Conservation (phyloP, 2,329 filamentous ascomycete species). For the Aspergillus alliaceus region DNA sequence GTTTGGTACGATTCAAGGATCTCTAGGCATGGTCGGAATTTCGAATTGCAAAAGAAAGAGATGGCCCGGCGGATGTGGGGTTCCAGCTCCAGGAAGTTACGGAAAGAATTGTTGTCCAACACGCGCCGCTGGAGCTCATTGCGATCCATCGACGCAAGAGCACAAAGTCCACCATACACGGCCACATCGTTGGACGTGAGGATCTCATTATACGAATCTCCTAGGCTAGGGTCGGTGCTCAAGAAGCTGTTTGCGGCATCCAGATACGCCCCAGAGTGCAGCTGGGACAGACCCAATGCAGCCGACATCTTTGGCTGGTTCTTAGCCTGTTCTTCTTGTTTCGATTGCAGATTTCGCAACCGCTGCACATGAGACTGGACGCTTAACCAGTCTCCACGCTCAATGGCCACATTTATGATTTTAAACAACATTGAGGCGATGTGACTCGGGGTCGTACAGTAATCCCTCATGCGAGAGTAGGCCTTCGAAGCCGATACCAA, state of each 20-base stretch:
- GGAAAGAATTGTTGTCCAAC: constrained; percentile 77
- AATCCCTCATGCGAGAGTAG: constrained; percentile 84
- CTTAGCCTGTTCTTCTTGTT: constrained; percentile 58
- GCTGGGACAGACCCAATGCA: constrained; percentile 61
- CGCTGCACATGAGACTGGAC: constrained; percentile 63
- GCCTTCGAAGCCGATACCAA: constrained; percentile 71
- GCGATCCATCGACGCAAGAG: constrained; percentile 85
- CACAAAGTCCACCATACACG: constrained; percentile 85
- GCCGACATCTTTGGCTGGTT: constrained; percentile 65
- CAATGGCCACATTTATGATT: constrained; percentile 71
- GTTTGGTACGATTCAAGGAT: constrained; percentile 77
- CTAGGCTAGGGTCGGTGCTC: constrained; percentile 58
- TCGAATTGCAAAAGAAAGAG: constrained; percentile 81
- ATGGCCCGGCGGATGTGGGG: constrained; percentile 92
- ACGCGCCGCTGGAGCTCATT: constrained; percentile 71
- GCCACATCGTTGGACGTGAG: constrained; percentile 85
- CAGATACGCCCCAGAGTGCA: constrained; percentile 57
- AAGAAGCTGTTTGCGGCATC: constrained; percentile 75
- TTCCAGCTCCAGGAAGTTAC: constrained; percentile 85
- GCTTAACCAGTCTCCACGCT: constrained; percentile 74
- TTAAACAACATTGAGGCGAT: constrained; percentile 80
- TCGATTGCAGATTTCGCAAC: constrained; percentile 53
- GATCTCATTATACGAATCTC: constrained; percentile 65
- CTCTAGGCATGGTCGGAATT: constrained; percentile 80
- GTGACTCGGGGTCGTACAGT: constrained; percentile 80